These are phyloP conservation scores for Strigomonas culicis DNA, from an alignment of 208 protist genomes.

Conservation along the genomic window DNA sequence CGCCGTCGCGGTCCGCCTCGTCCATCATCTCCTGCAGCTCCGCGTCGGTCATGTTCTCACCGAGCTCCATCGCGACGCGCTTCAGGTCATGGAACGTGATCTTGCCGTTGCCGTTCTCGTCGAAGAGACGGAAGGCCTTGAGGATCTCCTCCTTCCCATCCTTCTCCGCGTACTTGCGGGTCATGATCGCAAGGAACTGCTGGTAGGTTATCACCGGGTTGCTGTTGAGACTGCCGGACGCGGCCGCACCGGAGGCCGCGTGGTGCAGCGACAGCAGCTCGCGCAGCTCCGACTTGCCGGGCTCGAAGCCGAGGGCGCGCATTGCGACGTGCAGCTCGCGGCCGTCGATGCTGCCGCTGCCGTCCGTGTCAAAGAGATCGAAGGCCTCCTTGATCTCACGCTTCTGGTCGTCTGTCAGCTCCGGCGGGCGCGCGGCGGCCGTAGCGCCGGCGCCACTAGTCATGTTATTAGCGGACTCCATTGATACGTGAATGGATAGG, in stretches of 20 bases:
- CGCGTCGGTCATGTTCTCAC: conserved; percentile 96
- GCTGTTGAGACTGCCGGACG: background rate
- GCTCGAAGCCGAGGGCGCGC: conserved; percentile 94
- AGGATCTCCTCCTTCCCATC: conserved; percentile 94
- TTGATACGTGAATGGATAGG: background rate
- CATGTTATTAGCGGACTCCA: background rate
- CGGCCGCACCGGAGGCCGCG: background rate
- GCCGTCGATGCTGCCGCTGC: conserved; percentile 90
- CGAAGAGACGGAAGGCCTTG: conserved; percentile 96
- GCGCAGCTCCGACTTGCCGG: conserved; percentile 91
- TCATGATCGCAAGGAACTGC: conserved; percentile 90
- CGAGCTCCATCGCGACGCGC: conserved; percentile 93
- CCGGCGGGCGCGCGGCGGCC: conserved; percentile 14
- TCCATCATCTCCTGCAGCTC: conserved; percentile 98
- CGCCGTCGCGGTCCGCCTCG: conserved; percentile 94
- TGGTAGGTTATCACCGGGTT: conserved; percentile 62
- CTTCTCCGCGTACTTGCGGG: conserved; percentile 81
- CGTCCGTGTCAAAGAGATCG: conserved; percentile 96
- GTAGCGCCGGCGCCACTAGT: background rate
- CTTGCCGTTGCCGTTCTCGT: conserved; percentile 92
- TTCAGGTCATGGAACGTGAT: conserved; percentile 98
- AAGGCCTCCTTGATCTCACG: conserved; percentile 96
- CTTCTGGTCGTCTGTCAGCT: conserved; percentile 78
- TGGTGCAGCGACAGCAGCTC: conserved; percentile 52
- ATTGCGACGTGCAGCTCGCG: conserved; percentile 94